Base-by-base conservation (phyloP, 805 yeast genomes). In the Ogataea henricii region DNA sequence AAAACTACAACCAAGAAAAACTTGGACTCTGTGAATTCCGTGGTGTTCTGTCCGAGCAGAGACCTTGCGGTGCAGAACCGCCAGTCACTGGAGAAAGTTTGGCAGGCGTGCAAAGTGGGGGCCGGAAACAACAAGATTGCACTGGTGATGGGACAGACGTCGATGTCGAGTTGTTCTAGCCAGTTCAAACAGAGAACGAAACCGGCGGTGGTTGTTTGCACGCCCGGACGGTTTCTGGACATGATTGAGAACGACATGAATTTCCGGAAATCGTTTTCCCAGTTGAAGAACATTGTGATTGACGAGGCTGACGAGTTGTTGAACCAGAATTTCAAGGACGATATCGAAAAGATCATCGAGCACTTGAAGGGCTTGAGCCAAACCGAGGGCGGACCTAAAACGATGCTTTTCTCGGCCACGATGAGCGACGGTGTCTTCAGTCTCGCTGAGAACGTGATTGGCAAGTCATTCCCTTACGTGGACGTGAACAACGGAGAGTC, bases 281-380 rank as follows among this genome's bases (percentile, higher is more conserved):
- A 72, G 45, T 72, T 91, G 47, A 77, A 76, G 49, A 79, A 83
- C 58, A 74, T 87, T 51, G 84, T 90, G 33, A 80, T 89, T 53
- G 97, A 91, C 66, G 98, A 91, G 71, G 97, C 97, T 32, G 97
- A 91, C 69, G 79, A 94, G 58, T 70, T 91, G 43, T 74, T 91
- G 51, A 94, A 86, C 65, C 82, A 81, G 51, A 95, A 96, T 14
- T 91, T 92, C 65, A 82, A 79, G 58, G 79, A 76, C 33, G 85
- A 81, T 52, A 72, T 91, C 50, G 74, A 77, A 47, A 70, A 72
- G 21, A 83, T 90, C 47, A 78, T 85, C 37, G 68, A 69, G 10
- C 64, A 59, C 32, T 67, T 88, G 52, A 75, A 46, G 46, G 49
- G 35, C 41, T 52, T 57, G 52, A 62, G 60, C 35, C 33, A 45